Conservation (phyloP, 768 basidiomycete genomes). For the Russula olivacea region DNA sequence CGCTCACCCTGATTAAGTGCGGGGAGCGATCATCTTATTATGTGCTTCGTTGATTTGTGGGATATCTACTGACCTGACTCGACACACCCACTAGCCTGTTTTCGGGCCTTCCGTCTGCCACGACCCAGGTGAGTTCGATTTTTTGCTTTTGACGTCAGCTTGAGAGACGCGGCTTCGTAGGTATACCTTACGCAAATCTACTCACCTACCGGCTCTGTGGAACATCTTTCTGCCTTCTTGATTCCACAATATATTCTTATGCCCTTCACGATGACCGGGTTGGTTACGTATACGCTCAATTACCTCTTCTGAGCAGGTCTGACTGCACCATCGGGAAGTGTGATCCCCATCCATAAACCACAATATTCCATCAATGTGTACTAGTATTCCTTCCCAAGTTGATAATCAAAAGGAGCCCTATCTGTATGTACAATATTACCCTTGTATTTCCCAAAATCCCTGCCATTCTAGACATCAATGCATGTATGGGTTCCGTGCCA, state of each 20-base stretch:
- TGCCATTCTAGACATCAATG: too few species aligned
- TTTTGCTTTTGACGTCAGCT: background rate
- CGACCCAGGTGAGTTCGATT: conserved; percentile 15
- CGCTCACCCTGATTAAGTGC: too few species aligned
- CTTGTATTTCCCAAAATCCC: too few species aligned
- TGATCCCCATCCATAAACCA: too few species aligned
- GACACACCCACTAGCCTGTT: conserved; percentile 31
- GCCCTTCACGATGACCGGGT: conserved; percentile 23
- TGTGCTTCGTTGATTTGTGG: too few species aligned
- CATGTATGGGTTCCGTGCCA: too few species aligned
- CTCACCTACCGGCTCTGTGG: conserved; percentile 58
- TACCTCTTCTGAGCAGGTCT: conserved; percentile 16
- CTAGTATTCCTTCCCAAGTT: too few species aligned
- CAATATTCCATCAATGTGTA: too few species aligned
- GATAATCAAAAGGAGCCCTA: too few species aligned
- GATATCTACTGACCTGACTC: conserved; percentile 37
- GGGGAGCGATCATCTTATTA: too few species aligned
- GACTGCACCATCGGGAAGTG: background rate
- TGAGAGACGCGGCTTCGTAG: conserved; percentile 29
- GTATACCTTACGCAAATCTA: conserved; percentile 62
- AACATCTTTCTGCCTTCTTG: conserved; percentile 55
- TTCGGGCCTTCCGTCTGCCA: conserved; percentile 21
- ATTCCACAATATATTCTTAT: conserved; percentile 41
- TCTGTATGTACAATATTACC: too few species aligned
- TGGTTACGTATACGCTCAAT: conserved; percentile 21